Base-by-base conservation (phyloP, 495 filamentous ascomycete genomes). In the Cercophora samala region DNA sequence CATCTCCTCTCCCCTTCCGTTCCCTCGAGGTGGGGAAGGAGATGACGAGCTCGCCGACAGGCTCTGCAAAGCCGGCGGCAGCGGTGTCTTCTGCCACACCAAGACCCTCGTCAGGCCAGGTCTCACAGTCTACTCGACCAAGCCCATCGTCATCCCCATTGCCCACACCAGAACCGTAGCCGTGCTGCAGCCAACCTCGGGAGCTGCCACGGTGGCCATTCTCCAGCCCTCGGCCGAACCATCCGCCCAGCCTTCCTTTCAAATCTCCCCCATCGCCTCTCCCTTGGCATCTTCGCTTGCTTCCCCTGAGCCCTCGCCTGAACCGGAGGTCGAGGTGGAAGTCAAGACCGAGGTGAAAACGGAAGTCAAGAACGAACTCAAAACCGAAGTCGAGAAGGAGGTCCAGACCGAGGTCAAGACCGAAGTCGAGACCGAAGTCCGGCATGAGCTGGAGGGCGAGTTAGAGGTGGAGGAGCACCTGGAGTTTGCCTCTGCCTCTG, bases 71-170 rank as follows among this genome's bases (percentile, higher is more conserved):
- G 62, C 66, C 8, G 62, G 54, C 19, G 63, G 56, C 52, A 22
- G 37, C 18, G 37, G 37, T n/a, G 32, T 67, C 63, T 63, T 59
- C 18, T 65, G 63, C 25, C 66, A 68, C 32, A 68, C 66, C 26
- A 46, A 46, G 29, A 68, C 66, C 2, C 19, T 64, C 26, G 8
- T 60, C 54, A 59, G 42, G 53, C 46, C 23, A 13, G 60, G 63
- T 23, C 25, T 46, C 25, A 66, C 60, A n/a, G 54, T 66, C 64
- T 60, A 29, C 32, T 6, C 55, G 52, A 69, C 63, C 58, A 65
- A 58, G 46, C 58, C 62, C 19, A 46, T 64, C n/a, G 60, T 68
- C 25, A 68, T 64, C 25, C 58, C 63, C 51, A 64, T 64, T 22
- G 62, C 62, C 26, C 65, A 55, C 19, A 63, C 60, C 9, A 26